These are phyloP conservation scores for Fusarium piperis DNA, from an alignment of 2,329 filamentous ascomycete species.

Conservation along the genomic window DNA sequence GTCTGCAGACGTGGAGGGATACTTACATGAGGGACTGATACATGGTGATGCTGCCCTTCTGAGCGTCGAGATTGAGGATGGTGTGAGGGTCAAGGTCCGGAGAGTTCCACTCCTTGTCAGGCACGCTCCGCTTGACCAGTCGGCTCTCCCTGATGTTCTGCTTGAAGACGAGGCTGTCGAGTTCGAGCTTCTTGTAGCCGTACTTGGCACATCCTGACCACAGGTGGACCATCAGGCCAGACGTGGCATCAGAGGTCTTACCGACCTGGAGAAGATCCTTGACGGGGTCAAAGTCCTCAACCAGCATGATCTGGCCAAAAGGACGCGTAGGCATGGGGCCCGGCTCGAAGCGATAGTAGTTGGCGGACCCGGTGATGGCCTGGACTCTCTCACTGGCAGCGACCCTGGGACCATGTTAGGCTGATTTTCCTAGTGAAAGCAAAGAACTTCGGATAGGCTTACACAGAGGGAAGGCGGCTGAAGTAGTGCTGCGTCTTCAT, in stretches of 20 bases:
- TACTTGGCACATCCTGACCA: constrained; percentile 23
- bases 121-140: background rate
- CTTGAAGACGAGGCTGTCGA: constrained; percentile 36
- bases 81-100: background rate
- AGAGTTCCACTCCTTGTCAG: background rate
- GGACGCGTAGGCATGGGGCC: background rate
- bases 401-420: constrained; percentile 11
- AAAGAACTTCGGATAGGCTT: background rate
- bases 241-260: background rate
- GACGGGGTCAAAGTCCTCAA: background rate
- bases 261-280: background rate
- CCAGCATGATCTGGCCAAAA: constrained; percentile 4
- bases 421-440: background rate
- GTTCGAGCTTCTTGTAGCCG: constrained; percentile 37
- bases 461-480: constrained; percentile 9
- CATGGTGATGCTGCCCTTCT: constrained; percentile 28
- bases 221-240: constrained; percentile 22
- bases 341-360: constrained; percentile 10
- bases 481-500: constrained; percentile 7
- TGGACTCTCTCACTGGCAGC: constrained; percentile 29
- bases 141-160: background rate
- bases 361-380: constrained; percentile 20
- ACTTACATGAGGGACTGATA: constrained; percentile 37
- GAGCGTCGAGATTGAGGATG: constrained; percentile 4
- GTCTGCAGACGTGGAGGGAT: background rate